Base-by-base conservation (phyloP, 2,329 filamentous ascomycete species). In the Moelleriella libera region DNA sequence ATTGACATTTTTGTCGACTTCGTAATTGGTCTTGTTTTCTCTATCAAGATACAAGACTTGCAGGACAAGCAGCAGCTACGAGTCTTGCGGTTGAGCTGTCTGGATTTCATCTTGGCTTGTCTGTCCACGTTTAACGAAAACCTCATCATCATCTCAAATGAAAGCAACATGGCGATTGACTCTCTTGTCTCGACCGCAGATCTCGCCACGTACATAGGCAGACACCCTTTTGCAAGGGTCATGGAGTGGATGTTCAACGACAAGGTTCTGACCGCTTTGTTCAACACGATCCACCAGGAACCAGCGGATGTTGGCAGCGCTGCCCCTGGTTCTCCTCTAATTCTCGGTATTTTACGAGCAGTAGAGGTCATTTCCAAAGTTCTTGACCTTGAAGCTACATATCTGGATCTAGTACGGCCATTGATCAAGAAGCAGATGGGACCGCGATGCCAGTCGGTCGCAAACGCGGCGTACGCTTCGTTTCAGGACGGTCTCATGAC, bases 161-260 rank as follows among this genome's bases (percentile, higher is more conserved):
- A 84, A 58, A 85, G 86, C 2, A 83, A 76, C 50, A 72, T 94
- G 31, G 70, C 78, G 30, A 80, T 94, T 12, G 88, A 96, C 60
- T 68, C 75, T 8, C 78, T 84, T 12, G 86, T 94, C 53, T 75
- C 75, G 41, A 75, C 86, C 4, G 83, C 82, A 3, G 85, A 85
- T 48, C 70, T 97, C 5, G 78, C 81, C 45, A 75, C 77, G 5
- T 99, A 98, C 60, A 80, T 92, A 49, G 79, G 81, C 29, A 75
- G 95, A 47, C 94, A 98, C 65, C 90, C 94, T 0, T 98, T 97
- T 58, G 82, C 86, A 3, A 80, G 94, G 50, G 83, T 94, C 12
- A 96, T 97, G 85, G 92, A 98, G 60, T 97, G 92, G 88, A 78
- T 98, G 65, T 95, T 94, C 64, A 96, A 94, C 60, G 87, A 94